Conservation (phyloP, 2,329 filamentous ascomycete genomes). For the Ophiostoma tasmaniense region DNA sequence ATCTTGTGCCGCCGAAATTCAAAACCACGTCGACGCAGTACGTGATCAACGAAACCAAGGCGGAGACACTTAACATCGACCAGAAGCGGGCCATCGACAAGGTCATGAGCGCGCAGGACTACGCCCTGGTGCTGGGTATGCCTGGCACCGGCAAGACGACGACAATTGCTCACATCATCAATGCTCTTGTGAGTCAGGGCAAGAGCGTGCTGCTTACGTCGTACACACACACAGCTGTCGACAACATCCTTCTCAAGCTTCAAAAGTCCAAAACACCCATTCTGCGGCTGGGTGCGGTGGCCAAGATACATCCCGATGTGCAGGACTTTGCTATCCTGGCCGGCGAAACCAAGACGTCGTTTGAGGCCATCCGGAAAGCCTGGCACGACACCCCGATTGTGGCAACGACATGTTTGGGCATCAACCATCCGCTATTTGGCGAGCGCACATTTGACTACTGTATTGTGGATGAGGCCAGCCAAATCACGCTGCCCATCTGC, state of each 20-base stretch:
- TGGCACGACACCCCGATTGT: conserved; percentile 86
- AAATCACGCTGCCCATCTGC: conserved; percentile 93
- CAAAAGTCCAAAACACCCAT: conserved; percentile 59
- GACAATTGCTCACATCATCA: conserved; percentile 94
- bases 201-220: conserved; percentile 91
- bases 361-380: conserved; percentile 73
- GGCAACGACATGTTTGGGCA: conserved; percentile 87
- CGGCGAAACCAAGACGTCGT: conserved; percentile 60
- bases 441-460: conserved; percentile 94
- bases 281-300: conserved; percentile 72
- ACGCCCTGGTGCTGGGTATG: conserved; percentile 96
- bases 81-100: conserved; percentile 82
- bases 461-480: conserved; percentile 95
- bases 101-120: conserved; percentile 91
- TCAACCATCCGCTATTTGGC: conserved; percentile 81
- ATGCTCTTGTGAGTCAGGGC: conserved; percentile 74
- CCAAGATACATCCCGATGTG: conserved; percentile 83
- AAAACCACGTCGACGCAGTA: conserved; percentile 57
- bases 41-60: conserved; percentile 42
- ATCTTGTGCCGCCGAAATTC: conserved; percentile 65
- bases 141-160: conserved; percentile 97
- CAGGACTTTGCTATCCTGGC: conserved; percentile 76
- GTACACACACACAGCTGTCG: conserved; percentile 94
- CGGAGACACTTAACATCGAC: conserved; percentile 71
- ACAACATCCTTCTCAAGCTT: conserved; percentile 94